Evolutionary conservation across 108 stramenopile species (phyloP), one percentile per base, ranked within the genome.

Genomic region (Poteriospumella lacustris): DNA sequence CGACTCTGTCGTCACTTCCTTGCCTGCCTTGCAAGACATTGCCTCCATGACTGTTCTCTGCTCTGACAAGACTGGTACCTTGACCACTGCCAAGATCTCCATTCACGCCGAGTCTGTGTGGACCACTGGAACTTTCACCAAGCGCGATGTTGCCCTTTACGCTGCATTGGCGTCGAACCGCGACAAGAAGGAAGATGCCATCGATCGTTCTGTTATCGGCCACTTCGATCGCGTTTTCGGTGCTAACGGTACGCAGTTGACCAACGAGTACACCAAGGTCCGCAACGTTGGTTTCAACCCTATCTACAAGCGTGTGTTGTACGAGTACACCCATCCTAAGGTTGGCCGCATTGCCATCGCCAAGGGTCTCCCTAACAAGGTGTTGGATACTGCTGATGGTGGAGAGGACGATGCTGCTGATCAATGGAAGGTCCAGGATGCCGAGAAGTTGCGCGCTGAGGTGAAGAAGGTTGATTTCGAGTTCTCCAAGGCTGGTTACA

Each of bases 1-100:
- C 73, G 58, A 89, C 68, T 91, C 91, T 59, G 88, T 94, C 78
- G 93, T 94, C 5, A 91, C 93, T 15, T 83, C 81, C 28, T 86
- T 90, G 68, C 89, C 92, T 24, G 92, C 93, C 29, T 76, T 94
- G 9, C 90, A 94, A 82, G 93, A 94, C 78, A 91, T 92, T 82
- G 90, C 91, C 43, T 85, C 85, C 19, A 90, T 91, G 91, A 84
- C 79, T 38, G 88, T 93, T 44, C 78, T 93, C 58, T 93, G 92
- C 80, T 87, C 82, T 68, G 90, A 91, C 82, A 92, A 94, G 84
- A 94, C 93, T 12, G 93, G 93, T 67, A 94, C 93, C n/a, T 75
- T 93, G 41, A 93, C 92, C 34, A 92, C 91, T 39, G 91, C 91
- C 19, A 85, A 90, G 47, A 91, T 93, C 82, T 88, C 90, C 58